These are phyloP conservation scores for Fusarium lateritium DNA, from an alignment of 2,329 filamentous ascomycete genomes.

Conservation along the genomic window DNA sequence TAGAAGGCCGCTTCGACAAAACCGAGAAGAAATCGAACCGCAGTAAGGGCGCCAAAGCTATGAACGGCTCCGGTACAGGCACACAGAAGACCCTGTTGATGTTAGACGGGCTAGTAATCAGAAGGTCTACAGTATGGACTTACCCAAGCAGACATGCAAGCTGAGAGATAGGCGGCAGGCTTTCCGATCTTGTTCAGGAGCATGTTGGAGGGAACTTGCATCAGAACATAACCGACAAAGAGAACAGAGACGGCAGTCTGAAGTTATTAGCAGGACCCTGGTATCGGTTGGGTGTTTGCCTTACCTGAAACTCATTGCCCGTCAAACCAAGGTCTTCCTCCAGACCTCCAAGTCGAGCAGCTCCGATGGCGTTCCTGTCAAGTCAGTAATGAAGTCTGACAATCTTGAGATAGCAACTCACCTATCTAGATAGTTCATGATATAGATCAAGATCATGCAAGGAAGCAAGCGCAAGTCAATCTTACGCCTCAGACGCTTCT, in stretches of 20 bases:
- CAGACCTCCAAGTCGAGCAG: slow-evolving; percentile 10
- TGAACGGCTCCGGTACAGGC: slow-evolving; percentile 15
- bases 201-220: slow-evolving; percentile 28
- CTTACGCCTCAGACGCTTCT: slow-evolving; percentile 9
- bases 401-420: accelerated
- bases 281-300: background rate
- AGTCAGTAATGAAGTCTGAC: background rate
- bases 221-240: slow-evolving; percentile 29
- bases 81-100: background rate
- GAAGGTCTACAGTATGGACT: background rate
- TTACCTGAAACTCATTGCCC: slow-evolving; percentile 12
- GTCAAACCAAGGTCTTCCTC: slow-evolving; percentile 10
- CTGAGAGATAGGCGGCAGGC: slow-evolving; percentile 13
- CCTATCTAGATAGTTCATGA: slow-evolving; percentile 17
- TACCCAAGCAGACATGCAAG: slow-evolving; percentile 17
- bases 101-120: background rate
- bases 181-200: slow-evolving; percentile 26
- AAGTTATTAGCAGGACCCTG: background rate
- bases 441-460: slow-evolving; percentile 12
- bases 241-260: slow-evolving; percentile 19
- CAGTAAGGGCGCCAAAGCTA: slow-evolving; percentile 20
- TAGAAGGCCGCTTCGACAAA: slow-evolving; percentile 67
- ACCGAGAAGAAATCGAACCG: slow-evolving; percentile 58
- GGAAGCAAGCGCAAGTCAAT: slow-evolving; percentile 10
- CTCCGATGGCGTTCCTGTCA: slow-evolving; percentile 10